Evolutionary conservation across 1,284 basidiomycete genomes (phyloP), one percentile per base, ranked within the genome.

Genomic region (Leccinum fallax): DNA sequence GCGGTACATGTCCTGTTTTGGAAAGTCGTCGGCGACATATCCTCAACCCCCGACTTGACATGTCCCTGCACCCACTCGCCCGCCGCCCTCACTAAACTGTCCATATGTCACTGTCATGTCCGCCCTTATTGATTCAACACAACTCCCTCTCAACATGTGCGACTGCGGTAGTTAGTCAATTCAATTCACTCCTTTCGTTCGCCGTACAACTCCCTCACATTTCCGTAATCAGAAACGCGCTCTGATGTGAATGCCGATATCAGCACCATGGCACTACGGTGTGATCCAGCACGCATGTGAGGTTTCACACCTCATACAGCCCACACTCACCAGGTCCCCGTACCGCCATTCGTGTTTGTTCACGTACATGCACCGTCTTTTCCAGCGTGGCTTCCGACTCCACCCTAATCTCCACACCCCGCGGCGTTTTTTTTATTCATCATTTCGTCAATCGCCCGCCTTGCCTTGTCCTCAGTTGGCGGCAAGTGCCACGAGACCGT

Each of bases 181-280:
- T 72, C 69, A 68, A 54, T 48, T 53, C 59, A 26, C 62, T 60
- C 64, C 60, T 60, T 57, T 61, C 54, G 54, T 66, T 53, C 66
- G 70, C 71, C 69, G 70, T 76, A 73, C 63, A 72, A 69, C 71
- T 49, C 58, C 71, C 72, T 68, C 63, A 61, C 61, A 55, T 52
- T 66, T 54, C 68, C 74, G 74, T 74, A 76, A 74, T 75, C 57
- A 74, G 68, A 62, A 76, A 76, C 62, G 61, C 65, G 24, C 67
- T 63, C 75, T 55, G 54, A 74, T 76, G 72, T 75, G 73, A 71
- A 76, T 71, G 74, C 75, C 73, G 73, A 63, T 57, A 65, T 70
- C 67, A 65, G 55, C 67, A 67, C 63, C 67, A 61, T 67, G 62
- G 61, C 59, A 55, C 62, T 63, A 66, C 66, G 64, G 68, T 72